Base-by-base conservation (phyloP, 2,329 filamentous ascomycete species). In the Colletotrichum sp. region DNA sequence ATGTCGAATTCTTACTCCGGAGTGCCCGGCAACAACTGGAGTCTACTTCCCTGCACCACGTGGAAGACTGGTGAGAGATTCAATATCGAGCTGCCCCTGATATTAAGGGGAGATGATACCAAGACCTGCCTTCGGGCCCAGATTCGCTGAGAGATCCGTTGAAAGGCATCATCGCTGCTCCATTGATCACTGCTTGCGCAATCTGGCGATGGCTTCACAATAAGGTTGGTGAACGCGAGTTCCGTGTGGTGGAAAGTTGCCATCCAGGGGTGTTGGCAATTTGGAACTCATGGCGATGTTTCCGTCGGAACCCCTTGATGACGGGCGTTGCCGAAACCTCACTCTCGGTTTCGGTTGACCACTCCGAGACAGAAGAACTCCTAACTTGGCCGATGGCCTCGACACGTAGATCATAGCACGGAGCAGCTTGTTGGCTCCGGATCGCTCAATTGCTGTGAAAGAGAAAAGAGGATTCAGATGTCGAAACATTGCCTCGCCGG, bases 331-430 rank as follows among this genome's bases (percentile, higher is more conserved):
- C 15, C 24, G 27, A 29, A 54, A 27, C 29, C 12, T 57, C 43
- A 33, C 15, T 13, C 27, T 18, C 16, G n/a, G 29, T 38, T 66
- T 57, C 71, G 33, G 29, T 29, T 27, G 47, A 38, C 61, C 21
- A 57, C 29, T 73, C 67, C 61, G 33, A 64, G 61, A 43, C 36
- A 13, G 27, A 34, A 8, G 47, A 70, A 55, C 55, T 13, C 47
- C 33, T 57, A 57, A 71, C 61, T 66, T 47, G 67, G 34, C 70
- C 55, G 21, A 12, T n/a, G 12, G 16, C 24, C 29, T 58, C 61
- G 71, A 73, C 43, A 70, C 71, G 71, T 24, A 57, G 61, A 70
- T 70, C 71, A 61, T 55, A 43, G 67, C 61, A 61, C n/a, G 65
- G 57, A 33, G 61, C 43, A 47, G 43, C 47, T 58, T 63, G 18